Conservation (phyloP, 176 grass and related monocot genomes). For the Otatea glauca region DNA sequence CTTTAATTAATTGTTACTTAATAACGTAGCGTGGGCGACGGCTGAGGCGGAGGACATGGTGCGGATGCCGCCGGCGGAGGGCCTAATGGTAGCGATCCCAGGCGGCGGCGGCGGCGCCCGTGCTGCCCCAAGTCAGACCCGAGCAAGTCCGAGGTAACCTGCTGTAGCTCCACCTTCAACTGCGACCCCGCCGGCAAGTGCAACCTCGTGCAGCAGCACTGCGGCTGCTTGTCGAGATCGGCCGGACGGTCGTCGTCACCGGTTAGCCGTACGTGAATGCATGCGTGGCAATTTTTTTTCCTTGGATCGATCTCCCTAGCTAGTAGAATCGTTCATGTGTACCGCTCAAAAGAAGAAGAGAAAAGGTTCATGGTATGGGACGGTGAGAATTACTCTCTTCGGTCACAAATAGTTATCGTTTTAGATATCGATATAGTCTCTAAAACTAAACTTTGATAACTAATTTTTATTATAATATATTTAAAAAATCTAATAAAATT, state of each 20-base stretch:
- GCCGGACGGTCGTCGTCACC: not conserved
- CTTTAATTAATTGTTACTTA: not conserved
- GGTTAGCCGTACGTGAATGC: not conserved
- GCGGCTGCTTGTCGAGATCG: not conserved
- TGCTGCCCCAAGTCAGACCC: constrained; percentile 23
- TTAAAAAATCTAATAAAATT: no score
- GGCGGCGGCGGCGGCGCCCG: not conserved
- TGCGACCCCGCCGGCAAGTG: constrained; percentile 29
- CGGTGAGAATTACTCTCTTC: not conserved
- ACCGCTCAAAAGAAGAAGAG: not conserved
- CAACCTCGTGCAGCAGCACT: not conserved
- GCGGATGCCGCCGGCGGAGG: not conserved
- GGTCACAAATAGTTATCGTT: no score
- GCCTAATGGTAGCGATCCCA: not conserved
- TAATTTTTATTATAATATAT: no score
- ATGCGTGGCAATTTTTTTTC: not conserved
- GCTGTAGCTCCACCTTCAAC: constrained; percentile 30
- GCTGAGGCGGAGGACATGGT: constrained; percentile 20
- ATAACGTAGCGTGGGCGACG: not conserved
- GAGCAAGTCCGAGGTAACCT: not conserved
- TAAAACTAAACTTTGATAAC: no score
- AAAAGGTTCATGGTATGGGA: not conserved
- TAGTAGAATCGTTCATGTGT: not conserved
- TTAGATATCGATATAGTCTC: no score
- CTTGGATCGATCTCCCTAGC: no score